Percentiles rank a stretch among this genome's conserved stretches.
phyloP scores from a whole-genome alignment of 129 eudicot genomes.

The Centaurea solstitialis region DNA sequence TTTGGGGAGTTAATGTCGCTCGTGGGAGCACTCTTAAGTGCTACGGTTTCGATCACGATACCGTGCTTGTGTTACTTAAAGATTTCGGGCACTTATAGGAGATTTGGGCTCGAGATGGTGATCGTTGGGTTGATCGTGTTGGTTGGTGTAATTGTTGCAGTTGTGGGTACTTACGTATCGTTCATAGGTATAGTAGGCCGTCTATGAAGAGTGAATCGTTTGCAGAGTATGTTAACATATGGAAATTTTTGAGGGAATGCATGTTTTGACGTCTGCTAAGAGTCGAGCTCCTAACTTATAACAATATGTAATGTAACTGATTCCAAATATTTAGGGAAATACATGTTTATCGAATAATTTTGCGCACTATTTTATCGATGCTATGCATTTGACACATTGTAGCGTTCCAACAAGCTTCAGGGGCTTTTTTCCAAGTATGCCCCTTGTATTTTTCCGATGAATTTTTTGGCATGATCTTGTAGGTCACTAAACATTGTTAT shows the following conservation, averaged over 20 bases:
- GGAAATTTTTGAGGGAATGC: not conserved
- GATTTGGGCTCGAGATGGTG: conserved; percentile 46
- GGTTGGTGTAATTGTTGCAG: conserved; percentile 44
- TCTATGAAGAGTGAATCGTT: conserved; percentile 14
- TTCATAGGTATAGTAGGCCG: conserved; percentile 44
- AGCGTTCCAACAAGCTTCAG: too few relatives aligned
- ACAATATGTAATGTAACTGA: not conserved
- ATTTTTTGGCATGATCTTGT: not conserved
- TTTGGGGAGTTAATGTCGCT: conserved; percentile 77
- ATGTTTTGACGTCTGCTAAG: not conserved
- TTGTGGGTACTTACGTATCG: conserved; percentile 71
- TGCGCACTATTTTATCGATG: not conserved
- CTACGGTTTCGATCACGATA: conserved; percentile 60
- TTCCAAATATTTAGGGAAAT: not conserved
- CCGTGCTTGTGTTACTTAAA: conserved; percentile 85
- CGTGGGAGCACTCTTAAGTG: conserved; percentile 84
- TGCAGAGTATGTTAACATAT: not conserved
- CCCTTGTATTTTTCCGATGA: too few relatives aligned
- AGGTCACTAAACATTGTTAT: not conserved
- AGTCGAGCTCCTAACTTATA: not conserved
- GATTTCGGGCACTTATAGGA: conserved; percentile 53
- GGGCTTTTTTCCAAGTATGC: too few relatives aligned
- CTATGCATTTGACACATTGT: too few relatives aligned
- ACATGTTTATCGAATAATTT: not conserved
- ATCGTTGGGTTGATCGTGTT: conserved; percentile 35